Evolutionary conservation across 2,329 filamentous ascomycete species (phyloP).

Genomic region (Xylaria hypoxylon): DNA sequence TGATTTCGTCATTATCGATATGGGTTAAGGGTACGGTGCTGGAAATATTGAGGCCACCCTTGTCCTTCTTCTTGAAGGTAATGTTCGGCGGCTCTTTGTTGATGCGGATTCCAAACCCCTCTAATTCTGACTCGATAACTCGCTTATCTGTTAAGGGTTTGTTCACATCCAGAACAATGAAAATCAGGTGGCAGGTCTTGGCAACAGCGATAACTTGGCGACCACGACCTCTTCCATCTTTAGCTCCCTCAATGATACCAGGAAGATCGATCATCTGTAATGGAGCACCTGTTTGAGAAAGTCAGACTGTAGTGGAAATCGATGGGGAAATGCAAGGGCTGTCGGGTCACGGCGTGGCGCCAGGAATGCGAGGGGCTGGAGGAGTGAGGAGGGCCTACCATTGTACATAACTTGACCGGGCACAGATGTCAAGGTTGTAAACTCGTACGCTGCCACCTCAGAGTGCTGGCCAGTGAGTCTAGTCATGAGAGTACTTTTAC

Average conservation of each 20-base stretch:
- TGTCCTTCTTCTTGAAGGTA: conserved; percentile 99
- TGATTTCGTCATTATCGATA: conserved; percentile 96
- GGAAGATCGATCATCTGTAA: conserved; percentile 98
- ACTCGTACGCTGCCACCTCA: conserved; percentile 97
- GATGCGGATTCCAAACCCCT: conserved; percentile 97
- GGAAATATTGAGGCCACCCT: conserved; percentile 96
- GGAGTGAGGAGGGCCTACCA: conserved; percentile 57
- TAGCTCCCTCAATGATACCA: conserved; percentile 98
- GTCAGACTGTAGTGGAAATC: conserved; percentile 24
- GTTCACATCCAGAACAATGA: conserved; percentile 98
- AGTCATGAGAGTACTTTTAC: conserved; percentile 98
- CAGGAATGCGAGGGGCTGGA: background rate
- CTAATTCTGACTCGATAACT: conserved; percentile 92
- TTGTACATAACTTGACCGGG: conserved; percentile 97
- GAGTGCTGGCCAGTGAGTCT: conserved; percentile 95
- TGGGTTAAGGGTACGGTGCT: conserved; percentile 91
- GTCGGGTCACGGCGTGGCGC: background rate
- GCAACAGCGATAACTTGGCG: conserved; percentile 98
- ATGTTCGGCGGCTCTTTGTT: conserved; percentile 98
- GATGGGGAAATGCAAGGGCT: background rate
- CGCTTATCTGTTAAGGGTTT: conserved; percentile 98
- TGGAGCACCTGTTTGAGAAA: conserved; percentile 72
- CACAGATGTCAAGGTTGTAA: conserved; percentile 97
- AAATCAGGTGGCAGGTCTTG: conserved; percentile 98
- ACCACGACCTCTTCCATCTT: conserved; percentile 97